Evolutionary conservation across 2,329 filamentous ascomycete genomes (phyloP), one percentile per base, ranked within the genome.

Genomic region (Scortechinia acanthostroma): DNA sequence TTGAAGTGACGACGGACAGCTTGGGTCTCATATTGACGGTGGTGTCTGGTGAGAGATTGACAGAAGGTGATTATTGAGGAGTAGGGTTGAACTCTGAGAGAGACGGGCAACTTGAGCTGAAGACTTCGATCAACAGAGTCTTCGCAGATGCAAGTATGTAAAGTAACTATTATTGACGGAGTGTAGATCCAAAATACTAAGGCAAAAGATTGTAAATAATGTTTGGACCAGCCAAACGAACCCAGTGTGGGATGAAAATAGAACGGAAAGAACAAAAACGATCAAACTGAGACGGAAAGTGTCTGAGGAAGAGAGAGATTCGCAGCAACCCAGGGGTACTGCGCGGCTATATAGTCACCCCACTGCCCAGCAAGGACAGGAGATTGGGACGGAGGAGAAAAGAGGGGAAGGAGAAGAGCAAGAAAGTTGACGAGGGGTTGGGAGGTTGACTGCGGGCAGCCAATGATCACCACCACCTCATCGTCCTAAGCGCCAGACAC

Each of bases 171-270:
- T 40, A 40, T 40, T 40, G 35, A 40, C 35, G 35, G 10, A 6
- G 35, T 30, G 25, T n/a, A 10, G 25, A 30, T 10, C n/a, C 25
- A 30, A 30, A 30, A 10, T 6, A 40, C 35, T 6, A 40, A 40
- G 6, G 17, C 14, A 40, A 40, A 40, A 40, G 20, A 19, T 6
- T 10, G 6, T 17, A 40, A 40, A 17, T 6, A 6, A 6, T 19
- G 35, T 19, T 40, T 40, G 35, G 35, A 40, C 35, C 35, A 40
- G 35, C 35, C 35, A 40, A 40, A 19, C 14, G 13, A 17, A 40
- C 14, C 10, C 35, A 17, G 13, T 30, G 10, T 6, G 17, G 17
- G 35, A 40, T 19, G 17, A 40, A 40, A 40, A 40, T 40, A 40
- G 35, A 40, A 10, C n/a, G n/a, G 17, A 40, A 30, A 30, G 25